These are phyloP conservation scores for Acanthochlamys bracteata DNA, from an alignment of 106 monocot genomes.

Conservation along the genomic window DNA sequence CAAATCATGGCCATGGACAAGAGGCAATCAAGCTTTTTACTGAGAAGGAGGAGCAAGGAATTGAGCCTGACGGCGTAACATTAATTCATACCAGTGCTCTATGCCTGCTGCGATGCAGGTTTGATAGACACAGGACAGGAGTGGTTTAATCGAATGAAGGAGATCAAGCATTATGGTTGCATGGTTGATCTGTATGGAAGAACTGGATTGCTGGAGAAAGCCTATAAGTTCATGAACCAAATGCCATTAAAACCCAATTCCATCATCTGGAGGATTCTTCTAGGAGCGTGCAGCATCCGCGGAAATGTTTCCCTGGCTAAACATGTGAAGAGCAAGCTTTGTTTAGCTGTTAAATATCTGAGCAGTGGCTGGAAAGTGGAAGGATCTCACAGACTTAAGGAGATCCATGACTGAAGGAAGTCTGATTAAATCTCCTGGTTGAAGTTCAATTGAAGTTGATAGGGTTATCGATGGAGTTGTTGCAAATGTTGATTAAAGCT, in stretches of 20 bases:
- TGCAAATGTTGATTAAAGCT: constrained; percentile 18
- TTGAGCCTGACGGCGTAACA: constrained; percentile 40
- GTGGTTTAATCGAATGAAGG: constrained; percentile 39
- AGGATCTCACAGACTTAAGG: constrained; percentile 36
- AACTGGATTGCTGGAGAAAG: constrained; percentile 52
- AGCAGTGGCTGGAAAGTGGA: constrained; percentile 44
- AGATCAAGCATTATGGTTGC: constrained; percentile 64
- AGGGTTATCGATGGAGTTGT: constrained; percentile 30
- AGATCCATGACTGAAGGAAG: constrained; percentile 29
- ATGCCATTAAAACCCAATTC: constrained; percentile 51
- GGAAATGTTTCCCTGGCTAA: constrained; percentile 42
- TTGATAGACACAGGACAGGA: constrained; percentile 30
- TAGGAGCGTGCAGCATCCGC: constrained; percentile 71
- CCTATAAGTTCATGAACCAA: constrained; percentile 28
- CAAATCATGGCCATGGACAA: constrained; percentile 53
- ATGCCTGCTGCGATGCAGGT: constrained; percentile 68
- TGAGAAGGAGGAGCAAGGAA: constrained; percentile 39
- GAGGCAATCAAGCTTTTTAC: constrained; percentile 40
- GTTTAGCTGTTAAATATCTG: constrained; percentile 51
- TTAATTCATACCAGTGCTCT: constrained; percentile 54
- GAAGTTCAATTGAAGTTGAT: constrained; percentile 55
- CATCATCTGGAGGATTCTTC: constrained; percentile 61
- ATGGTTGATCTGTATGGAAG: constrained; percentile 68
- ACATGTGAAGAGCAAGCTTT: constrained; percentile 28
- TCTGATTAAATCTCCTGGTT: constrained; percentile 49